Evolutionary conservation across 2,329 filamentous ascomycete species (phyloP).

Genomic region (Epichloe glyceriae): DNA sequence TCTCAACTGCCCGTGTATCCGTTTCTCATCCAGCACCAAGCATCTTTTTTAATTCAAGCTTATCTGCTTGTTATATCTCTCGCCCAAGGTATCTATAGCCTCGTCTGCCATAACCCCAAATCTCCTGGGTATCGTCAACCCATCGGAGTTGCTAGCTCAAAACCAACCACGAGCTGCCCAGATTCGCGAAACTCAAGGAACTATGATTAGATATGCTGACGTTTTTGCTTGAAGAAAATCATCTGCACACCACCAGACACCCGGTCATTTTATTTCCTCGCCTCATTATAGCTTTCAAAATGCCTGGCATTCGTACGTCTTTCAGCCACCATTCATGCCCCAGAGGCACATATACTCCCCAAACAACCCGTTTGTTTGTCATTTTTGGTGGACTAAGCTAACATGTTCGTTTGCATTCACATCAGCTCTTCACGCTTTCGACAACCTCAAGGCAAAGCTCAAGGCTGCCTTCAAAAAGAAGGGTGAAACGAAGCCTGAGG

Average conservation of each 20-base stretch:
- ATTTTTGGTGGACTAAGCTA: conserved; percentile 2
- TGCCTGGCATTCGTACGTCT: conserved; percentile 41
- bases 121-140: neutral
- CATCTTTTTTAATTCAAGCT: conserved; percentile 6
- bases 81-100: conserved; percentile 2
- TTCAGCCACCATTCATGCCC: neutral
- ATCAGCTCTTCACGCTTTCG: conserved; percentile 35
- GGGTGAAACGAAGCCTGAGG: conserved; percentile 19
- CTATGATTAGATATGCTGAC: neutral
- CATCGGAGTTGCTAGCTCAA: neutral
- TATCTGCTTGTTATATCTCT: conserved; percentile 3
- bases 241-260: neutral
- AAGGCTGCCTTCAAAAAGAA: conserved; percentile 40
- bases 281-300: conserved; percentile 18
- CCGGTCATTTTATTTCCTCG: neutral
- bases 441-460: conserved; percentile 44
- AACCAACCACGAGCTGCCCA: neutral
- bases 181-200: neutral
- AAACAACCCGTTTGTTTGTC: neutral
- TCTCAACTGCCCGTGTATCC: conserved; percentile 4
- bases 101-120: neutral
- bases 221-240: neutral
- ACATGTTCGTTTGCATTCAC: neutral
- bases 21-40: conserved; percentile 3
- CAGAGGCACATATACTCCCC: neutral